These are phyloP conservation scores for Rubroboletus satanas DNA, from an alignment of 768 basidiomycete species.

Conservation along the genomic window DNA sequence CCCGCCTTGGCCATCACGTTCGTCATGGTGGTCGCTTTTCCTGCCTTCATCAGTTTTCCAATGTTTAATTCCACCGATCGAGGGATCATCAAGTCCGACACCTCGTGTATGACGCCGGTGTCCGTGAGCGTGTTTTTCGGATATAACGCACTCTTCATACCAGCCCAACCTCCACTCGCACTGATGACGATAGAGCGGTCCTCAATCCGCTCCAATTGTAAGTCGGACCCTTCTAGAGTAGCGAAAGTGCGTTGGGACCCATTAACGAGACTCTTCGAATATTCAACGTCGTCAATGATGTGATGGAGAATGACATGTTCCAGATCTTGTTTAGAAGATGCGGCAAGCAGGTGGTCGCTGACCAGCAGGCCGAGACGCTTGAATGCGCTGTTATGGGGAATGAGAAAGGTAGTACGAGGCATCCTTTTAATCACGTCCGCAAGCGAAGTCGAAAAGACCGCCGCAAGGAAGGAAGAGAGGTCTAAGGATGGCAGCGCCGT, in stretches of 20 bases:
- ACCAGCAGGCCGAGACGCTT: slow-evolving; percentile 78
- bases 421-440: slow-evolving; percentile 62
- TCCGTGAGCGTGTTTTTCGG: slow-evolving; percentile 71
- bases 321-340: slow-evolving; percentile 75
- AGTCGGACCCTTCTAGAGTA: slow-evolving; percentile 81
- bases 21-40: slow-evolving; percentile 85
- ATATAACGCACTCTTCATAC: slow-evolving; percentile 56
- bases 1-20: slow-evolving; percentile 81
- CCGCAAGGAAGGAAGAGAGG: slow-evolving; percentile 86
- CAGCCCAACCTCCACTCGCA: slow-evolving; percentile 76
- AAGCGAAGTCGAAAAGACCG: slow-evolving; percentile 81
- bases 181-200: slow-evolving; percentile 46
- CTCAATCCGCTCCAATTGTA: slow-evolving; percentile 64
- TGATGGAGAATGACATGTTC: slow-evolving; percentile 88
- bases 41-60: slow-evolving; percentile 87
- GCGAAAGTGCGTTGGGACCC: slow-evolving; percentile 70
- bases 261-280: slow-evolving; percentile 54
- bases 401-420: slow-evolving; percentile 74
- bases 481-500: slow-evolving; percentile 80
- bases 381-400: slow-evolving; percentile 90
- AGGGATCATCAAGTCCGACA: slow-evolving; percentile 83
- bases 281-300: slow-evolving; percentile 70
- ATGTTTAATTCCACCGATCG: slow-evolving; percentile 81
- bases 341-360: slow-evolving; percentile 78
- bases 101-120: slow-evolving; percentile 88